Base-by-base conservation (phyloP, 1,284 basidiomycete species). In the Volvariella volvacea region DNA sequence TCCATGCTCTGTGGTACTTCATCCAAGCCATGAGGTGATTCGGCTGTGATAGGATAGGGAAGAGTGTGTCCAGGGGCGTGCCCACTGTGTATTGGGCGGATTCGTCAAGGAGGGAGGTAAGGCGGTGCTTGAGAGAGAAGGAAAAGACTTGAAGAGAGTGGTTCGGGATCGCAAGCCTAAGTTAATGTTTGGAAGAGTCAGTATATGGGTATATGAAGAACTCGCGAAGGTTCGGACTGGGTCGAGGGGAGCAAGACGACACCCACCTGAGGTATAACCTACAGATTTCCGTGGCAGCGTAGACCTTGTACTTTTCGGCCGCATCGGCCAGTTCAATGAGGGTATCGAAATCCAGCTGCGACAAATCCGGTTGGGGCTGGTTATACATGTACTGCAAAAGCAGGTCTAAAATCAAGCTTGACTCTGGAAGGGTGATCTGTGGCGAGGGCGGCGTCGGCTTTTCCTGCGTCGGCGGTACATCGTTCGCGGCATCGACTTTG, bases 261-360 rank as follows among this genome's bases (percentile, higher is more conserved):
- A 33, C 41, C 52, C 52, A 33, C 17, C 52, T 50, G 46, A 16
- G 19, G 38, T 1, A 37, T 21, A 14, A n/a, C 46, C 39, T 17
- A 37, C 52, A 52, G 15, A 52, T 45, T 2, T 43, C 47, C 43
- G 52, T 49, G 10, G 48, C 49, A 32, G 47, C 41, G 37, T 40
- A 54, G 6, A 52, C 44, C 21, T 49, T 42, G 37, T 54, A 54
- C 39, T 52, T 54, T 40, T 52, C 51, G 25, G 48, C 50, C 14
- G 52, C 51, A 16, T 52, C 51, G 8, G 49, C 47, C 12, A 52
- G 39, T 9, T 33, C 30, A 2, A 28, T 22, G 3, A 55, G 31
- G 2, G n/a, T 37, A 2, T 50, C 45, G 36, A 55, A 55, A 0
- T 43, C 33, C 9, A 50, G 34, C 8, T 43, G 44, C 1, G 38